Evolutionary conservation across 1,284 basidiomycete genomes (phyloP).

Genomic region (Termitomyces sp.): DNA sequence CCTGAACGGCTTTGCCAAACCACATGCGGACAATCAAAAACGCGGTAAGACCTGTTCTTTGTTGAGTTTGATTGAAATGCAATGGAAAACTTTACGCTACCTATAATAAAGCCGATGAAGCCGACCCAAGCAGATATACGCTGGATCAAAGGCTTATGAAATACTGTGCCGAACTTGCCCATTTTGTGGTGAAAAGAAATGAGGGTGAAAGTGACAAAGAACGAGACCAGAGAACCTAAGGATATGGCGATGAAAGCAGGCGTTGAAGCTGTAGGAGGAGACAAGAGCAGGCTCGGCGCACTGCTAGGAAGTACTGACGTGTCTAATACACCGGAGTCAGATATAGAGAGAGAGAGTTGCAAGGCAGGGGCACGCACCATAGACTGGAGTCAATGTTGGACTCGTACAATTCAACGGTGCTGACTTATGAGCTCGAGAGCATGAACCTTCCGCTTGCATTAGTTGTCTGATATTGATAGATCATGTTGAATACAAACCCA

Average conservation of each 20-base stretch:
- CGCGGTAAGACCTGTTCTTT: constrained; percentile 51
- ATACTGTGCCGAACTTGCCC: constrained; percentile 43
- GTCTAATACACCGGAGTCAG: constrained; percentile 36
- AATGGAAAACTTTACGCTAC: constrained; percentile 30
- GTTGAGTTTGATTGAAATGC: neutral
- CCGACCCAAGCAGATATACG: constrained; percentile 68
- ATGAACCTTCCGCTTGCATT: constrained; percentile 51
- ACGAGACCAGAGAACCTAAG: constrained; percentile 54
- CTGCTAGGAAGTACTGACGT: constrained; percentile 53
- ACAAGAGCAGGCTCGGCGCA: constrained; percentile 50
- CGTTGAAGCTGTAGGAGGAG: constrained; percentile 56
- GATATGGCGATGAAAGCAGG: constrained; percentile 63
- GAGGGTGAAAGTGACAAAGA: constrained; percentile 62
- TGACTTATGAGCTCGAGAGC: constrained; percentile 47
- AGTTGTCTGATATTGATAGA: neutral
- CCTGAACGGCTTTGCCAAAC: constrained; percentile 72
- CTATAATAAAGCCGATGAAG: constrained; percentile 67
- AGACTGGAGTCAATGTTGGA: constrained; percentile 53
- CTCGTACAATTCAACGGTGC: constrained; percentile 51
- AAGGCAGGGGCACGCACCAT: constrained; percentile 40
- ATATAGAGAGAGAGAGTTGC: neutral
- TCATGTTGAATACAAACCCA: constrained; percentile 40
- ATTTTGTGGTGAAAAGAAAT: constrained; percentile 65
- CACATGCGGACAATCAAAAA: constrained; percentile 75
- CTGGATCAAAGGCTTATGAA: constrained; percentile 59